phyloP scores from a whole-genome alignment of 2,329 filamentous ascomycete genomes.

The Fusarium bulbicola region DNA sequence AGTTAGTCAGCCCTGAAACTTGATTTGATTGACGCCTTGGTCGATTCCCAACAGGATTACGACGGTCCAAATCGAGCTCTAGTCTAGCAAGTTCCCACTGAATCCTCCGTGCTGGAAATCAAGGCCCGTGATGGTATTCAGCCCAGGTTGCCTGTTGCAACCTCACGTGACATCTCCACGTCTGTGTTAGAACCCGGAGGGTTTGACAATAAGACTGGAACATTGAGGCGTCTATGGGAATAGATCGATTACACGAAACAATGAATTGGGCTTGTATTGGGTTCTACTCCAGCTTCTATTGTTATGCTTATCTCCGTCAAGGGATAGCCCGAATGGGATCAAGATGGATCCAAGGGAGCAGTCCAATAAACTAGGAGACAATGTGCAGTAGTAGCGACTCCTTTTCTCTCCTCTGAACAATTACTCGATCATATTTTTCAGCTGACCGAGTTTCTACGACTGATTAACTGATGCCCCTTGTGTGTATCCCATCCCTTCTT shows the following conservation, averaged over 20 bases:
- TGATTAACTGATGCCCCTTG: not conserved
- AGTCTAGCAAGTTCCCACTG: not conserved
- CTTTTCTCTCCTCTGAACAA: not conserved
- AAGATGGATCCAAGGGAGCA: not conserved
- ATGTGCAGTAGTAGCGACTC: not conserved
- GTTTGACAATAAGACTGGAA: not conserved
- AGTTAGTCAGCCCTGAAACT: conserved; percentile 1
- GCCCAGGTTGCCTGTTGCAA: not conserved
- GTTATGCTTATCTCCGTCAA: not conserved
- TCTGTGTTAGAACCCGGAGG: conserved; percentile 3
- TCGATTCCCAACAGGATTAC: conserved; percentile 13
- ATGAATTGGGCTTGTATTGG: not conserved
- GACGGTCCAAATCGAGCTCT: conserved; percentile 2
- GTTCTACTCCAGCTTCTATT: not conserved
- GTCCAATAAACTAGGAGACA: not conserved
- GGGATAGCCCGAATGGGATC: not conserved
- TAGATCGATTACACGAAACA: not conserved
- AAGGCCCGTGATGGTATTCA: not conserved
- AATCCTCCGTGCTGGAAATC: not conserved
- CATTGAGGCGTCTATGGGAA: not conserved
- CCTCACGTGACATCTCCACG: conserved; percentile 5
- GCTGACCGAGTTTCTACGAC: not conserved
- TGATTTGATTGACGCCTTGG: not conserved
- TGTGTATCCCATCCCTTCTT: not conserved
- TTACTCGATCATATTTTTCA: not conserved